Base-by-base conservation (phyloP, 2,329 filamentous ascomycete species). In the Mariannaea sp. region DNA sequence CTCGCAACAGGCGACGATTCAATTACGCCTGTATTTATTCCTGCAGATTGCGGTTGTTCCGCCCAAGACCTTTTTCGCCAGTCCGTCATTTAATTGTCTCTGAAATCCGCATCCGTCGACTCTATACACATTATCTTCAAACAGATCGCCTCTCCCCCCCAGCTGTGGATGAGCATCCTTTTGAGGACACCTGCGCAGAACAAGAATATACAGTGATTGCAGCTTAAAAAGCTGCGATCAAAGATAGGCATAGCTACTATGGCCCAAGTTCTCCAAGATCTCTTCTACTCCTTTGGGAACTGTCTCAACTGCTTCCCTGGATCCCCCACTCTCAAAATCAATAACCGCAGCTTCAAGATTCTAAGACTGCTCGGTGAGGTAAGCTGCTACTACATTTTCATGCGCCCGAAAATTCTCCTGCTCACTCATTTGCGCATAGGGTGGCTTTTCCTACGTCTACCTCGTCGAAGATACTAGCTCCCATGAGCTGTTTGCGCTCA, bases 361-460 rank as follows among this genome's bases (percentile, higher is more conserved):
- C 78, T 96, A 65, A 89, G 94, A 55, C 80, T 99, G 44, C 82
- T 99, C 3, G 94, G 94, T 72, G 94, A 99, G 82, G 89, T 92
- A 77, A 64, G 79, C 54, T 46, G 12, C 19, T 13, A 26, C 7
- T 4, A 14, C 26, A 22, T 6, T n/a, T 3, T 16, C 14, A 24
- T 3, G 16, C 9, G n/a, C 17, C 12, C n/a, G 30, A 20, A n/a
- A n/a, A 7, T 5, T 17, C 4, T 5, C 4, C 7, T 36, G 29
- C 56, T 55, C 45, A 58, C 53, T 16, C n/a, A 30, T n/a, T 24
- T 22, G 36, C 16, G 7, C 20, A 33, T 52, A 93, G 88, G 94
- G 94, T 70, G 94, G 94, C 68, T 99, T 99, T 80, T 96, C 92
- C 61, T 99, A 97, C 75, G 94, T 99, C 65, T 99, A 99, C 76